Conservation (phyloP, 768 basidiomycete genomes). For the Suillus spraguei region DNA sequence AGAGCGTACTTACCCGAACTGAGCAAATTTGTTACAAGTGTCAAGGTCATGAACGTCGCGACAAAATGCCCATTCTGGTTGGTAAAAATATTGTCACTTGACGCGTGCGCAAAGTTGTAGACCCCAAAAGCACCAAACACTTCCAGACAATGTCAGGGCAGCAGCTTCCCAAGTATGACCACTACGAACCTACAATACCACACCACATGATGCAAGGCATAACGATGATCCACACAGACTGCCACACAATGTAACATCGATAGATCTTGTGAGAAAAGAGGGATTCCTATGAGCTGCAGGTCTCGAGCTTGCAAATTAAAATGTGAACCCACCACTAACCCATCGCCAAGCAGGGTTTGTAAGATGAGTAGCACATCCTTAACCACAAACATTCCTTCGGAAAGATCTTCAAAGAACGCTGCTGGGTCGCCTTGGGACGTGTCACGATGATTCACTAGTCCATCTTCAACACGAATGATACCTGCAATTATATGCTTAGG, state of each 20-base stretch:
- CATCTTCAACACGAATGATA: slow-evolving; percentile 20
- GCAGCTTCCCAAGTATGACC: not conserved
- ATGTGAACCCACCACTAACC: slow-evolving; percentile 8
- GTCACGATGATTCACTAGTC: slow-evolving; percentile 23
- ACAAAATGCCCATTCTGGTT: not conserved
- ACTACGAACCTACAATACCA: slow-evolving; percentile 12
- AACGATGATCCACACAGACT: slow-evolving; percentile 14
- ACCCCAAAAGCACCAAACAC: not conserved
- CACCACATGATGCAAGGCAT: slow-evolving; percentile 12
- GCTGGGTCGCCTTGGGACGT: slow-evolving; percentile 24
- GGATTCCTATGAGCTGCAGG: not conserved
- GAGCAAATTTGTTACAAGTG: not conserved
- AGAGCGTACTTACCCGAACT: not conserved
- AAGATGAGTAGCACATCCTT: slow-evolving; percentile 23
- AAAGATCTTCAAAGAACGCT: slow-evolving; percentile 23
- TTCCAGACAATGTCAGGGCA: not conserved
- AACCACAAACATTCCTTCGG: slow-evolving; percentile 24
- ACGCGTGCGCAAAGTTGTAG: not conserved
- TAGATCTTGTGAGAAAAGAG: not conserved
- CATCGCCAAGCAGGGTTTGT: slow-evolving; percentile 15
- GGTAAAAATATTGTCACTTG: not conserved
- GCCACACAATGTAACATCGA: slow-evolving; percentile 20
- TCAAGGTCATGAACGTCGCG: not conserved
- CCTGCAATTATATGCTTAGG: slow-evolving; percentile 18
- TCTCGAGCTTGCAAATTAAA: not conserved